These are phyloP conservation scores for Tremellales sp. DNA, from an alignment of 1,284 basidiomycete species.

Conservation along the genomic window DNA sequence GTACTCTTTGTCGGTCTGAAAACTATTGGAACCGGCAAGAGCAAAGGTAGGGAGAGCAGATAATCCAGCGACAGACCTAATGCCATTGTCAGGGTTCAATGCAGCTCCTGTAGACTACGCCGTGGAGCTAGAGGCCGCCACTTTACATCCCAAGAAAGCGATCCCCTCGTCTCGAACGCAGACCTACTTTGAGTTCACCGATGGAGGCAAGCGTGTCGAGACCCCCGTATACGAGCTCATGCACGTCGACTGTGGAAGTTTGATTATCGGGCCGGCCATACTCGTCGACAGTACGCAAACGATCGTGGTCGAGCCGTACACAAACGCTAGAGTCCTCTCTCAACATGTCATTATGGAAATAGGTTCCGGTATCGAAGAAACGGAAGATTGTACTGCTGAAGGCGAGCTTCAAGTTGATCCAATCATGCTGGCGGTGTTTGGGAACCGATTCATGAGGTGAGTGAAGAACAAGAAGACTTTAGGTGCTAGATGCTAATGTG, in stretches of 20 bases:
- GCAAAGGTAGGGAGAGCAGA: too few species aligned
- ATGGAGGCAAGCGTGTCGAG: constrained; percentile 8
- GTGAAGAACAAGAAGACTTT: neutral
- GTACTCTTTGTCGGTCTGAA: constrained; percentile 50
- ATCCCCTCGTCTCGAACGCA: constrained; percentile 2
- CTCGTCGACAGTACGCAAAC: constrained; percentile 28
- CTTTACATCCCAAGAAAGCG: neutral
- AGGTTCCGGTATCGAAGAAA: constrained; percentile 54
- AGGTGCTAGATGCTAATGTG: neutral
- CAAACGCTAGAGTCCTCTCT: constrained; percentile 21
- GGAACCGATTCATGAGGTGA: constrained; percentile 49
- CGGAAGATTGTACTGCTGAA: constrained; percentile 5
- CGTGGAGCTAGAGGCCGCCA: constrained; percentile 12
- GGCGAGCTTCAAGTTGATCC: constrained; percentile 37
- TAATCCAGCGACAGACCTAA: too few species aligned
- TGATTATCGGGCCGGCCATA: constrained; percentile 21
- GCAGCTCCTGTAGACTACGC: constrained; percentile 21
- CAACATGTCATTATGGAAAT: constrained; percentile 61
- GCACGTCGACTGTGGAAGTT: constrained; percentile 8
- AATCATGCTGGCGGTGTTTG: constrained; percentile 52
- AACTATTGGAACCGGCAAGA: constrained; percentile 49
- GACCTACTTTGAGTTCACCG: constrained; percentile 47
- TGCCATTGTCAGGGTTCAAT: constrained; percentile 48
- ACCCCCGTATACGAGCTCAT: constrained; percentile 19
- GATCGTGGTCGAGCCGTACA: constrained; percentile 28